A percentile compares a stretch with the other conserved stretches of the same genome.
These are phyloP conservation scores for Citrullus mucosospermus DNA, from an alignment of 306 rosid species.

Conservation along the genomic window DNA sequence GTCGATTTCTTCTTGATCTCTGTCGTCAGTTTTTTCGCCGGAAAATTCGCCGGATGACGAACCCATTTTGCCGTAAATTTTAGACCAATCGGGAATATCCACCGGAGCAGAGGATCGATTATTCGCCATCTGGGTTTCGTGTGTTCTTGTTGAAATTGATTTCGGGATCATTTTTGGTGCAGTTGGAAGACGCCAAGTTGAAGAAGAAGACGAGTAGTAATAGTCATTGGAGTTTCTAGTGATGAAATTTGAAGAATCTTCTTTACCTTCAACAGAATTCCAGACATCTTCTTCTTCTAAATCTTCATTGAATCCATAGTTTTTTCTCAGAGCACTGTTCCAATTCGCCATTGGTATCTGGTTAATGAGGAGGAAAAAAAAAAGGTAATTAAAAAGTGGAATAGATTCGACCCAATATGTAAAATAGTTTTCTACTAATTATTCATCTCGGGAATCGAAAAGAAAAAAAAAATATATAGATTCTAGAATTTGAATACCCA, in stretches of 20 bases:
- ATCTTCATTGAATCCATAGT: conserved; percentile 27
- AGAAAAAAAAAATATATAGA: not conserved
- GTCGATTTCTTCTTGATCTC: conserved; percentile 12
- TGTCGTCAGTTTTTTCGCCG: conserved; percentile 5
- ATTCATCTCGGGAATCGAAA: not conserved
- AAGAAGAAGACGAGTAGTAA: conserved; percentile 12
- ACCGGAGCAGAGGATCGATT: conserved; percentile 60
- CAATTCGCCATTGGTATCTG: conserved; percentile 40
- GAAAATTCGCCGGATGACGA: conserved; percentile 8
- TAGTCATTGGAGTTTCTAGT: not conserved
- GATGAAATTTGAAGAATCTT: not conserved
- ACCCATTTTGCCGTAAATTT: conserved; percentile 29
- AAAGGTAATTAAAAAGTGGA: not conserved
- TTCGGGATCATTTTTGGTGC: conserved; percentile 41
- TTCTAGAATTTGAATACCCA: conserved; percentile 2
- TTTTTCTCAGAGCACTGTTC: conserved; percentile 16
- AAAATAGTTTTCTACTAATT: not conserved
- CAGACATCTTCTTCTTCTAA: conserved; percentile 59
- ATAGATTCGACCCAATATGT: not conserved
- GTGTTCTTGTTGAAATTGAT: conserved; percentile 15
- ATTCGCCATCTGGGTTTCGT: conserved; percentile 16
- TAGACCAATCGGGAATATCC: conserved; percentile 62
- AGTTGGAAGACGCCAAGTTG: conserved; percentile 28
- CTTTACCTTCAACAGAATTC: conserved; percentile 25
- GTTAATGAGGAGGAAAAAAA: not conserved